Evolutionary conservation across 2,329 filamentous ascomycete genomes (phyloP).

Genomic region (Didymella pomorum): DNA sequence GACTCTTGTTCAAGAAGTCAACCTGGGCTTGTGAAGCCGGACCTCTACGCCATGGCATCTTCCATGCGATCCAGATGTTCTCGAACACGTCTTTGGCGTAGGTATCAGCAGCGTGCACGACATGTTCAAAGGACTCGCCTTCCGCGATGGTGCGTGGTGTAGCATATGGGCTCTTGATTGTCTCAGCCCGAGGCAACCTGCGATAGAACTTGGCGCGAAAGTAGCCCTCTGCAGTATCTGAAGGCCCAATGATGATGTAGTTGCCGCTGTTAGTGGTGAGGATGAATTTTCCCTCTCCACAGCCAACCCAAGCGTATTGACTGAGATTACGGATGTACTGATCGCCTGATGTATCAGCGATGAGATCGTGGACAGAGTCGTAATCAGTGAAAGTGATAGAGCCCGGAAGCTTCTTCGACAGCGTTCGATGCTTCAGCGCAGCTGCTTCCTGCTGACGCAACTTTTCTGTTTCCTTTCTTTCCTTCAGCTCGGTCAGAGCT

Average conservation of each 20-base stretch:
- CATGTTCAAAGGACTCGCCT: conserved; percentile 72
- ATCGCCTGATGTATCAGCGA: conserved; percentile 82
- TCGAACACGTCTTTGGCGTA: conserved; percentile 75
- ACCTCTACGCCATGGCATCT: conserved; percentile 72
- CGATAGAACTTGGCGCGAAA: conserved; percentile 55
- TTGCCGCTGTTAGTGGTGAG: conserved; percentile 69
- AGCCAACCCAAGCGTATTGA: conserved; percentile 80
- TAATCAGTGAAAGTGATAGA: conserved; percentile 87
- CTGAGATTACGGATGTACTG: conserved; percentile 80
- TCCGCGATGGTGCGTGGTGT: conserved; percentile 73
- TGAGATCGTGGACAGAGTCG: conserved; percentile 87
- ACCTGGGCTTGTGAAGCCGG: conserved; percentile 71
- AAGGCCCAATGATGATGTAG: conserved; percentile 62
- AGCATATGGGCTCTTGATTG: conserved; percentile 65
- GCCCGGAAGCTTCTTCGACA: conserved; percentile 44
- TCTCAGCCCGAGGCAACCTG: conserved; percentile 48
- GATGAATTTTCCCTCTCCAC: conserved; percentile 74
- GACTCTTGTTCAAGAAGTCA: conserved; percentile 72
- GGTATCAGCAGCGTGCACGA: conserved; percentile 85
- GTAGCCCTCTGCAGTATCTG: conserved; percentile 52
- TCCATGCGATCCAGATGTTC: conserved; percentile 69
- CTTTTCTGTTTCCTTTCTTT: conserved; percentile 54
- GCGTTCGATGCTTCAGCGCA: conserved; percentile 66
- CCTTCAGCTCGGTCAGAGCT: conserved; percentile 66
- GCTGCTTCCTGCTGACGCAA: conserved; percentile 64